A percentile compares a stretch with the other conserved stretches of the same genome.
These are phyloP conservation scores for Penicillium roqueforti DNA, from an alignment of 495 filamentous ascomycete genomes.

Conservation along the genomic window DNA sequence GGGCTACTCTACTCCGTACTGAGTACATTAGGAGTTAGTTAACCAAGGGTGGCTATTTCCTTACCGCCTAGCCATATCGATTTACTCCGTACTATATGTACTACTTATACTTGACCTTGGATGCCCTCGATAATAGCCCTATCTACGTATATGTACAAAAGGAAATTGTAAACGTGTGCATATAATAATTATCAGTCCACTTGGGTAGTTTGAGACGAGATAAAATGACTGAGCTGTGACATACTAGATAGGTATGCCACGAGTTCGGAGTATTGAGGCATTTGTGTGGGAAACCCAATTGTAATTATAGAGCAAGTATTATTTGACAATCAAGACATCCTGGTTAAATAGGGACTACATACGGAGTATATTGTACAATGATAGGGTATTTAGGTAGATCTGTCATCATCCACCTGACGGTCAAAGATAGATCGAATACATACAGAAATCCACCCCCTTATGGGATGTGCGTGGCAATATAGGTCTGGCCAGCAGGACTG, in stretches of 20 bases:
- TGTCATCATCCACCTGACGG: background rate
- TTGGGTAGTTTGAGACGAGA: background rate
- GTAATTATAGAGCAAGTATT: background rate
- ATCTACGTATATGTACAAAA: background rate
- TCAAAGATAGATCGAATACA: background rate
- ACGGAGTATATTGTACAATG: background rate
- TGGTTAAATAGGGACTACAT: background rate
- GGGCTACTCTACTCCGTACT: background rate
- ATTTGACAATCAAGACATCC: background rate
- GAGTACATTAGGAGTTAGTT: background rate
- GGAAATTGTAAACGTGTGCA: background rate
- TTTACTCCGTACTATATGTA: no score
- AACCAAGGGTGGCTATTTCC: background rate
- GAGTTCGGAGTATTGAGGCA: background rate
- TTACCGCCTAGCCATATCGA: background rate
- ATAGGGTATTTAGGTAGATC: background rate
- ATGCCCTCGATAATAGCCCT: background rate
- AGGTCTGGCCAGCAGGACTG: background rate
- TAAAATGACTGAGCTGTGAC: background rate
- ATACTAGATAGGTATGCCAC: no score
- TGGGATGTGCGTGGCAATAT: background rate
- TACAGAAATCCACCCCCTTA: background rate
- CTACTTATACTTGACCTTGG: no score
- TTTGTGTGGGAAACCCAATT: background rate
- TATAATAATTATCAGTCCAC: background rate